A percentile compares a stretch with the other conserved stretches of the same genome.
These are phyloP conservation scores for Pulveroboletus ravenelii DNA, from an alignment of 768 basidiomycete genomes.

Conservation along the genomic window DNA sequence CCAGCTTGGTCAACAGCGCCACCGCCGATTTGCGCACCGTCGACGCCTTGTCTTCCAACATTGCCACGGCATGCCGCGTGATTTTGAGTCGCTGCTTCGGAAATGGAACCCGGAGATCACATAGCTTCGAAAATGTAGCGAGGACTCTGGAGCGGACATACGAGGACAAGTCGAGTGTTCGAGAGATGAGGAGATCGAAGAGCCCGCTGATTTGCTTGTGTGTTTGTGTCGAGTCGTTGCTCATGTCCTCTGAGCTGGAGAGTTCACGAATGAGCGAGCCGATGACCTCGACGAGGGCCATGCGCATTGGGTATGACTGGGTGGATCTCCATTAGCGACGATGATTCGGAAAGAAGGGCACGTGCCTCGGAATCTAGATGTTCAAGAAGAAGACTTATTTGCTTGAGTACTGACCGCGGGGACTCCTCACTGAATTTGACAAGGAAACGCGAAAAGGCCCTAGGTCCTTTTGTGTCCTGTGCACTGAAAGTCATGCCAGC, in stretches of 20 bases:
- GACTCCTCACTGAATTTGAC: slow-evolving; percentile 73
- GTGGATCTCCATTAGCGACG: not conserved
- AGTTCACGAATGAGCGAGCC: slow-evolving; percentile 82
- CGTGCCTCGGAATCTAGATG: slow-evolving; percentile 90
- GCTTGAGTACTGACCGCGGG: slow-evolving; percentile 80
- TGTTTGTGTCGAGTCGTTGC: slow-evolving; percentile 40
- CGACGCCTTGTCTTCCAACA: slow-evolving; percentile 86
- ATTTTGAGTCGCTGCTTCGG: slow-evolving; percentile 79
- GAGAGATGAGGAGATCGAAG: slow-evolving; percentile 79
- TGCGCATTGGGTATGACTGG: slow-evolving; percentile 94
- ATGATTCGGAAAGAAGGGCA: not conserved
- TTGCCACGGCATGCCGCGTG: slow-evolving; percentile 69
- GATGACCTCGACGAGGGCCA: slow-evolving; percentile 88
- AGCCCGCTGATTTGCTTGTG: slow-evolving; percentile 76
- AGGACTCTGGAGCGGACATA: slow-evolving; percentile 92
- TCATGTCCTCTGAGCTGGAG: slow-evolving; percentile 45
- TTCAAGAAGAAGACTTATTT: slow-evolving; percentile 75
- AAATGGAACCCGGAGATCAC: slow-evolving; percentile 74
- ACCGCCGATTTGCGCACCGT: slow-evolving; percentile 84
- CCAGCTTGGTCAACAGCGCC: slow-evolving; percentile 64
- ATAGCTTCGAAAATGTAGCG: slow-evolving; percentile 66
- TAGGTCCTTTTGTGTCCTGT: slow-evolving; percentile 83
- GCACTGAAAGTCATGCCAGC: slow-evolving; percentile 70
- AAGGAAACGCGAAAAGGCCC: slow-evolving; percentile 82
- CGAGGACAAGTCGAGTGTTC: slow-evolving; percentile 82